Base-by-base conservation (phyloP, 2,329 filamentous ascomycete genomes). In the Fusarium concolor region DNA sequence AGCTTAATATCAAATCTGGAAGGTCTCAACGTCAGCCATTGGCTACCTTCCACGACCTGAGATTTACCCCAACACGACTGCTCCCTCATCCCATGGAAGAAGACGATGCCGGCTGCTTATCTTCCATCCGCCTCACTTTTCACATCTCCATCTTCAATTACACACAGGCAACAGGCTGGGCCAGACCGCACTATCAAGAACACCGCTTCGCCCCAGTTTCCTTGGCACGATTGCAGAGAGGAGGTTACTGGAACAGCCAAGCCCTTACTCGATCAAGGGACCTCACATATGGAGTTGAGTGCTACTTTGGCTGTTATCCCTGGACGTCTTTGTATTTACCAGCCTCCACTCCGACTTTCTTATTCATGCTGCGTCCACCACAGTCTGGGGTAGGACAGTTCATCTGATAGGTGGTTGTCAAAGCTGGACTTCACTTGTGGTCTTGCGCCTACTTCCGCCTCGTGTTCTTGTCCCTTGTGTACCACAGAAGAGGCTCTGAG, bases 151-250 rank as follows among this genome's bases (percentile, higher is more conserved):
- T 29, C 47, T 64, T 31, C 38, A 46, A 41, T 28, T 29, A 51
- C 47, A 43, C 22, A 26, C 29, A 26, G 8, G 26, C 26, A 26
- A 26, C 26, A 26, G 26, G 7, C 26, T 26, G 41, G 9, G 44
- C 14, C 37, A 47, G 42, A 54, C 50, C 60, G 33, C 43, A 49
- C 56, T 38, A 46, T 50, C 56, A 62, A 42, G 41, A 54, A 38
- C 35, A 44, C 53, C 55, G 44, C 49, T 54, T 44, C 56, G 55
- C 56, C 51, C 65, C 56, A 65, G 35, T 56, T 50, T 56, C 28
- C 66, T 70, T 67, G 52, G 66, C 65, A 65, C 60, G 54, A 59
- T 64, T 70, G 62, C 43, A 58, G 67, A 66, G 63, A 55, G 37
- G 14, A 47, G 29, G 18, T 49, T 33, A 18, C 31, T 37, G 67